Base-by-base conservation (phyloP, 2,329 filamentous ascomycete genomes). In the Aspergillus persii region DNA sequence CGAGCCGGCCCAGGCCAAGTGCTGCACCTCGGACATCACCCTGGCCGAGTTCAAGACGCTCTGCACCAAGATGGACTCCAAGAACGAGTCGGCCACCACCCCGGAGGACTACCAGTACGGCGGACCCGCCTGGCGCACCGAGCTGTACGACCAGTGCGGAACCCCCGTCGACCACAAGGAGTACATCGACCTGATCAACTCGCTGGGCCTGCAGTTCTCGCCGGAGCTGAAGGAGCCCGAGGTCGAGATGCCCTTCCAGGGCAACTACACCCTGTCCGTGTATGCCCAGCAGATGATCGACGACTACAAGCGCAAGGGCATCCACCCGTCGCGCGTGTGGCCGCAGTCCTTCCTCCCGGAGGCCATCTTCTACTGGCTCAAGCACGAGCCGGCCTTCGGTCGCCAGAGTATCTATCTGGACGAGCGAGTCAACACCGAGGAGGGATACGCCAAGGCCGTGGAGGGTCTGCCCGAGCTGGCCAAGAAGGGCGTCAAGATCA, bases 21-120 rank as follows among this genome's bases (percentile, higher is more conserved):
- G 63, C 53, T 66, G 63, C 47, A 66, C 63, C 15, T 61, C 62
- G 12, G 63, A 66, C 52, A 66, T 66, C 60, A 64, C 62, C 2
- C 54, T 53, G 30, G 62, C 63, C 2, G 63, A 66, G 33, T 66
- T 66, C 55, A 63, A 64, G 44, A 53, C 62, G 7, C 62, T 66
- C 36, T 66, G 63, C 58, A 62, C 60, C 4, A 66, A 66, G 56
- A 66, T 66, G 63, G 63, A 66, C 53, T 63, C 62, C 33, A 61
- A 55, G 57, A 66, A 66, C 50, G 44, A 57, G 3, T 53, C 50
- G 2, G 63, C 63, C 15, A 63, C 60, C 1, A 66, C 63, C 4
- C 57, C 62, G 2, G 63, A 60, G 51, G 63, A 66, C 8, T 66
- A 66, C 51, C 63, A 66, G 54, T 60, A 63, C 49, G 63, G 60